phyloP scores from a whole-genome alignment of 441 rosid genomes.

The Gossypium lobatum region DNA sequence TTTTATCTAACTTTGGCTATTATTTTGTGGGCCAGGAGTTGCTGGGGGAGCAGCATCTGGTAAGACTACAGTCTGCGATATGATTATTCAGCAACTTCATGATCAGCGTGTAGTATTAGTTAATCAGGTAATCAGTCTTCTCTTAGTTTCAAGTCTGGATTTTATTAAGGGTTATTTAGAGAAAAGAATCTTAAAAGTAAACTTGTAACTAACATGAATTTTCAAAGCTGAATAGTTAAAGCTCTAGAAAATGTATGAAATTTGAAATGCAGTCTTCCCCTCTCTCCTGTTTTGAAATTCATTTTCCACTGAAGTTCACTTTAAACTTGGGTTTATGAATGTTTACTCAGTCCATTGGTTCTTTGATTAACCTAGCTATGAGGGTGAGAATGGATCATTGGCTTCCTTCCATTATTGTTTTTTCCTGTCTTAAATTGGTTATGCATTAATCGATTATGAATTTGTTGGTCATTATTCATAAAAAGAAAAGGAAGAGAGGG shows the following conservation, averaged over 20 bases:
- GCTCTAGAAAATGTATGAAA: too few species aligned
- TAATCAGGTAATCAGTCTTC: constrained; percentile 57
- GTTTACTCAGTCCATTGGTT: too few species aligned
- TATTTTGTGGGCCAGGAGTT: constrained; percentile 53
- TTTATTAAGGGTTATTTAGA: not conserved
- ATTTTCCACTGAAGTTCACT: too few species aligned
- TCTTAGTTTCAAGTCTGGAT: not conserved
- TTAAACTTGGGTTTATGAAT: too few species aligned
- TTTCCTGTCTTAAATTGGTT: not conserved
- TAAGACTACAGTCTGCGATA: constrained; percentile 95
- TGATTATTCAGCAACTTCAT: constrained; percentile 98
- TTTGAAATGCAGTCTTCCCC: too few species aligned
- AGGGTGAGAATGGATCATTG: not conserved
- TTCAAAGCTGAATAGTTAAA: too few species aligned
- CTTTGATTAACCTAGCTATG: too few species aligned
- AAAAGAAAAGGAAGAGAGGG: not conserved
- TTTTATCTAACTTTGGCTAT: constrained; percentile 10
- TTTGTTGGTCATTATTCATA: not conserved
- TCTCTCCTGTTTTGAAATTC: too few species aligned
- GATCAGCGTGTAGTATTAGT: constrained; percentile 98
- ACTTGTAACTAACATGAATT: not conserved
- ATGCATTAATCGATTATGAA: not conserved
- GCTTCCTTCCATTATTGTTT: not conserved
- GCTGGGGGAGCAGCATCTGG: constrained; percentile 99
- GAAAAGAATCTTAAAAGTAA: not conserved